A percentile compares a stretch with the other conserved stretches of the same genome.
Evolutionary conservation across 1,139 yeast species (phyloP).

Genomic region (Blastobotrys proliferans): DNA sequence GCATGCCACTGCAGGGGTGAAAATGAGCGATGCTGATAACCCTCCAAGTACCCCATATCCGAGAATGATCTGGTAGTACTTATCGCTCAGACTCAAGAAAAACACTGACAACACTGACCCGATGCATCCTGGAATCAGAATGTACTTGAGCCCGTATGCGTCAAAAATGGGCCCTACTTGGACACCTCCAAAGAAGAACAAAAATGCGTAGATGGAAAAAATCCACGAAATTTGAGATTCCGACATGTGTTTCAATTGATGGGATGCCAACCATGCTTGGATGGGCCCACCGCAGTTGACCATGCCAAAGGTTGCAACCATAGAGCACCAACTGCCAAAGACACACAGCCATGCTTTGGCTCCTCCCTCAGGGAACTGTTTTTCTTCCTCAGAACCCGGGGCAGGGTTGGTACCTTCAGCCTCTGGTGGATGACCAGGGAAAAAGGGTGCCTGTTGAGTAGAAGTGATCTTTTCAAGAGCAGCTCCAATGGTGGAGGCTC

Average conservation of each 20-base stretch:
- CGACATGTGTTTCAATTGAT: constrained; percentile 45
- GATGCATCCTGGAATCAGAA: constrained; percentile 42
- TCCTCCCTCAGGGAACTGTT: constrained; percentile 61
- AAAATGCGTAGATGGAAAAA: constrained; percentile 53
- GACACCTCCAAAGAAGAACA: constrained; percentile 55
- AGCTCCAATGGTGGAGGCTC: too few relatives aligned
- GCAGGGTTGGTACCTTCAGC: too few relatives aligned
- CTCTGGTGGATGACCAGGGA: too few relatives aligned
- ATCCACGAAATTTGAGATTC: constrained; percentile 58
- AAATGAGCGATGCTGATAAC: constrained; percentile 51
- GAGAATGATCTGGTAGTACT: constrained; percentile 56
- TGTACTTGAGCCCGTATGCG: constrained; percentile 30
- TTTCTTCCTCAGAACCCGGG: constrained; percentile 7
- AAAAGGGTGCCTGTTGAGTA: too few relatives aligned
- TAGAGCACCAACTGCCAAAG: constrained; percentile 56
- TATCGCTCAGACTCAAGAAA: constrained; percentile 48
- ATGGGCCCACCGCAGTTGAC: constrained; percentile 58
- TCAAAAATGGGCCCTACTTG: constrained; percentile 63
- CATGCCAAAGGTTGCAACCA: constrained; percentile 58
- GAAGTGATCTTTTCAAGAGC: too few relatives aligned
- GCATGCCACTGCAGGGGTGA: constrained; percentile 57
- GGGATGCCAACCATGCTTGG: constrained; percentile 50
- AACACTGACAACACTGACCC: constrained; percentile 48
- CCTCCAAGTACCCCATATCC: constrained; percentile 57
- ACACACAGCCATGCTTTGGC: constrained; percentile 44